Evolutionary conservation across 148 eudicot species (phyloP), one percentile per base, ranked within the genome.

Genomic region (Heliosperma pusillum): DNA sequence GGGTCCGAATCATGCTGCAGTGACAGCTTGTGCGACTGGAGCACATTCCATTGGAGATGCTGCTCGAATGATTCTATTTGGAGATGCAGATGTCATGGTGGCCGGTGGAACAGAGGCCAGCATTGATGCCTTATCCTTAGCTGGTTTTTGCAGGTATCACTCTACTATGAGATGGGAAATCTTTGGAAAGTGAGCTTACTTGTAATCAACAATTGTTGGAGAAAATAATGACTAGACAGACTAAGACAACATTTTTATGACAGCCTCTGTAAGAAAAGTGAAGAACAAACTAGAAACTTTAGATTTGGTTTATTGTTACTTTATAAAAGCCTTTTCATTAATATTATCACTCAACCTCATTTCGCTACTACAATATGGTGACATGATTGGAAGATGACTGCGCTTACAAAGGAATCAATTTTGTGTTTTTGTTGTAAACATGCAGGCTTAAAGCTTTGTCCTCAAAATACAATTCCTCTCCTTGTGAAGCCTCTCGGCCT

Each of bases 1-100:
- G 98, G 98, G 98, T 80, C 98, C 98, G 77, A 95, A 95, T 88
- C 98, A 92, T 85, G 97, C 98, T 88, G 97, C 97, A 87, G 96
- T 89, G 80, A 95, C 98, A 70, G 98, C 97, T 77, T 95, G 98
- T 86, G 98, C 98, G 65, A 95, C 98, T 61, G 98, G 98, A 79
- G 97, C 93, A 59, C 93, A 95, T 87, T 92, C 92, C 25, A 88
- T 95, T 77, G 98, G 98, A 68, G 98, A 95, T 87, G 97, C 98
- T 86, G 86, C 97, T 25, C 87, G 94, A 80, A 95, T 95, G 98
- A 89, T 95, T 82, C 87, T 88, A 67, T 89, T 90, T 82, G 98
- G 98, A 69, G 98, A 95, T 86, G 97, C 92, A 10, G 94, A 95
- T 82, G 94, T 95, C 68, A 95, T 95, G 98, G 89, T 95, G 80